Base-by-base conservation (phyloP, 306 rosid genomes). In the Casuarina equisetifolia region DNA sequence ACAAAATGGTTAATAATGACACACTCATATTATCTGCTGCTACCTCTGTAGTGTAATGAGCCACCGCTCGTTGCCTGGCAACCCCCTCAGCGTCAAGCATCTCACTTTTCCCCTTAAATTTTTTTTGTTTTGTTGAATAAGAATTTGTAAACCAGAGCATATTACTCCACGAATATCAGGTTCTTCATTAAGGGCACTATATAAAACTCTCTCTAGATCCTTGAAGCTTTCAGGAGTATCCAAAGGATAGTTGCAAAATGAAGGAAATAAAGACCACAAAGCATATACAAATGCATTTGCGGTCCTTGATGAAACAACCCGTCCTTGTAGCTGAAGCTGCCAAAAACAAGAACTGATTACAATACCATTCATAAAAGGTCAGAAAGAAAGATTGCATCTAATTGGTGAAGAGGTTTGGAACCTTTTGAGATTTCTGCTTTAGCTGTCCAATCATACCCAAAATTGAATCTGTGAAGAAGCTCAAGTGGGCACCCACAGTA, bases 241-340 rank as follows among this genome's bases (percentile, higher is more conserved):
- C 72, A 85, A 78, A 74, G 97, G 93, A 74, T 88, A 95, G 82
- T 92, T 89, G 82, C 32, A 25, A 25, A 25, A 25, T 25, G 1
- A 25, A 25, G 32, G 32, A 25, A 25, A 25, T 25, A 25, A 25
- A 25, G 97, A 95, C 97, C 97, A 95, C 84, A 95, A 81, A 48
- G 98, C 88, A 83, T 91, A 90, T 16, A 72, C 85, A 52, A 92
- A 77, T 36, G 92, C 87, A 70, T 95, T 95, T 42, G 89, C 84
- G 84, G 85, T 89, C 81, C 97, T 88, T 70, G 96, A 92, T 10
- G 93, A 85, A 74, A 86, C 55, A 76, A 83, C 69, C 67, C 78
- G 78, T 25, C 97, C 97, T 86, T 87, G 92, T 54, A 71, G 83
- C 90, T 91, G 89, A 54, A 95, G 87, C 98, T 95, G 97, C 85